A percentile compares a stretch with the other conserved stretches of the same genome.
Evolutionary conservation across 129 eudicot species (phyloP).

Genomic region (Oenanthe sinensis): DNA sequence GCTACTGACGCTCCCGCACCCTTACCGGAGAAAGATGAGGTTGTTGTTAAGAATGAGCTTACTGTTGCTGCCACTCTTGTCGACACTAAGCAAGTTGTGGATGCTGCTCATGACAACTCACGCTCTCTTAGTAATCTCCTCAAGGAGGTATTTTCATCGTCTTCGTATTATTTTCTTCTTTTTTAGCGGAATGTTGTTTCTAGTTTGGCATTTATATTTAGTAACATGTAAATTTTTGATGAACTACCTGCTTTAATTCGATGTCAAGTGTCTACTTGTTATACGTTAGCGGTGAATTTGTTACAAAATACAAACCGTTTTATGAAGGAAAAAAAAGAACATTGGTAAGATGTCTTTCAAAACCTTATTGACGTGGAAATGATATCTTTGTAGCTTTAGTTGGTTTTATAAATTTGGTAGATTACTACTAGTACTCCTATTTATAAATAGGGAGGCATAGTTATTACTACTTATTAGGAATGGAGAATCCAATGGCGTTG

Average conservation of each 20-base stretch:
- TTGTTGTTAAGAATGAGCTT: neutral
- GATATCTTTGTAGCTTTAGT: too few relatives aligned
- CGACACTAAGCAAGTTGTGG: constrained; percentile 4
- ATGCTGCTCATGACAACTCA: neutral
- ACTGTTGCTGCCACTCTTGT: neutral
- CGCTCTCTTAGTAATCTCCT: constrained; percentile 25
- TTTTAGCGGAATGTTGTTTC: too few relatives aligned
- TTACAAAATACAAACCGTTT: neutral
- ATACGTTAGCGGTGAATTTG: neutral
- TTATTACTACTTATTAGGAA: neutral
- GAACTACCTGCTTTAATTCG: too few relatives aligned
- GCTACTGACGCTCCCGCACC: constrained; percentile 9
- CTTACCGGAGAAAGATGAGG: constrained; percentile 1
- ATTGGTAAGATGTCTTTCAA: neutral
- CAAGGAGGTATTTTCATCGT: constrained; percentile 12
- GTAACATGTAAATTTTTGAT: too few relatives aligned
- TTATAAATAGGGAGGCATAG: neutral
- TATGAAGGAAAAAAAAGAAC: neutral
- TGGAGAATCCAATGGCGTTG: neutral
- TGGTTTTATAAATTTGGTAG: neutral
- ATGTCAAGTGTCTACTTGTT: too few relatives aligned
- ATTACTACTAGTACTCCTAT: too few relatives aligned
- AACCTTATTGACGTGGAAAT: neutral
- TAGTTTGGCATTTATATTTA: too few relatives aligned
- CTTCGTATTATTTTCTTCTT: neutral